Evolutionary conservation across 441 rosid genomes (phyloP), one percentile per base, ranked within the genome.

Genomic region (Macaranga tanarius): DNA sequence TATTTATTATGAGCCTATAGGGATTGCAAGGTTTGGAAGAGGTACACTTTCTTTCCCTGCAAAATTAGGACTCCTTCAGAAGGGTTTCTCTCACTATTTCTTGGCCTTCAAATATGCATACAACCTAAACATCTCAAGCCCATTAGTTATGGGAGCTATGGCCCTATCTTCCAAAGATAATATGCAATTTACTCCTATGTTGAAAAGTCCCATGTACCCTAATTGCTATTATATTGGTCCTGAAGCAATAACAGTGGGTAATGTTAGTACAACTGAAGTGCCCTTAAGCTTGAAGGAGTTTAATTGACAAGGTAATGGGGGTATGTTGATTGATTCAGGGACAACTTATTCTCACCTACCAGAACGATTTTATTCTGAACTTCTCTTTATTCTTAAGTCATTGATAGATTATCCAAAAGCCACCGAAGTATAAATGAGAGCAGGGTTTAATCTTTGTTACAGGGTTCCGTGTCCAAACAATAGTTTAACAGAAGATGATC

Each of bases 261-360:
- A 85, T 73, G 34, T 54, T 3, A 73, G 79, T 59, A 40, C 67
- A 62, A 73, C 82, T 54, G 60, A 65, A 69, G 89, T 84, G 38
- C 93, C 95, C 25, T 69, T 62, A 62, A 83, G 73, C 25, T 82
- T 93, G 75, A 86, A 82, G 73, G 90, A 84, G 65, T 84, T 91
- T 65, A 96, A 91, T 80, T 85, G 88, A 52, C 76, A 52, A 28
- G 97, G 98, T 42, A 91, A 91, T 67, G 94, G 98, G 2, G 97
- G 97, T 19, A 73, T 93, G 83, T 50, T 91, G 82, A 82, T 93
- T 3, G 98, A 93, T 76, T 91, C 96, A 0, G 94, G 98, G 70
- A 91, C 94, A 1, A 91, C 96, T 22, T 90, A 91, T 75, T 88
- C 98, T 52, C 97, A 91, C 77, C 78, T 91, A 6, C 96, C 96